Base-by-base conservation (phyloP, 768 basidiomycete species). In the Lactarius psammicola region DNA sequence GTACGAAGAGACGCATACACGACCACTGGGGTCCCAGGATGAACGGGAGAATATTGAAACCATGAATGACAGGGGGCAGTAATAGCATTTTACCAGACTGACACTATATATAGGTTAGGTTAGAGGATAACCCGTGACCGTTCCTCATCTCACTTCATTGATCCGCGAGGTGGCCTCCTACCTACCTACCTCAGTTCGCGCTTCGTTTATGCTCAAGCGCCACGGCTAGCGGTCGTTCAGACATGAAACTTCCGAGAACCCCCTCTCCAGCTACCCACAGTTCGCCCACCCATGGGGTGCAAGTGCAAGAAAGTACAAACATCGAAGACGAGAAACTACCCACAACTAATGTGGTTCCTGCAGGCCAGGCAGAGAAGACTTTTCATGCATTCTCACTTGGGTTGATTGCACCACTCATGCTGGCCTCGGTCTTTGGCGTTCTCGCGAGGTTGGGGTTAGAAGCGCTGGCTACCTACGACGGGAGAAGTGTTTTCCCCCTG, bases 361-460 rank as follows among this genome's bases (percentile, higher is more conserved):
- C 72, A 11, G 10, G 18, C 56, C 30, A n/a, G 9, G 4, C 55
- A 1, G 63, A 76, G 1, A 80, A 78, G 55, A 71, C 77, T 62
- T 82, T 80, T 66, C 74, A 71, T 42, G 88, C 92, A 0, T 79
- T 87, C 49, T 86, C 88, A 6, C 75, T 84, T 42, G 84, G 86
- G 54, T 82, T 92, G 54, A 69, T 94, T 26, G 83, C 84, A 15
- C 82, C 92, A 33, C 84, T 95, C 59, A 85, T 89, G 72, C 90
- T 94, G 11, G 85, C 87, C 3, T 87, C 92, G n/a, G 84, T 95
- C 57, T 81, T 96, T 55, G 95, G 95, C n/a, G 80, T 86, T 5
- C 85, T 98, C 42, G 86, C 89, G 13, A 81, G 95, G 40, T 78
- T 98, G 6, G 95, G 95, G 0, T 74, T 97, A 9, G 74, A 83